Evolutionary conservation across 148 eudicot genomes (phyloP).

Genomic region (Bassia scoparia): DNA sequence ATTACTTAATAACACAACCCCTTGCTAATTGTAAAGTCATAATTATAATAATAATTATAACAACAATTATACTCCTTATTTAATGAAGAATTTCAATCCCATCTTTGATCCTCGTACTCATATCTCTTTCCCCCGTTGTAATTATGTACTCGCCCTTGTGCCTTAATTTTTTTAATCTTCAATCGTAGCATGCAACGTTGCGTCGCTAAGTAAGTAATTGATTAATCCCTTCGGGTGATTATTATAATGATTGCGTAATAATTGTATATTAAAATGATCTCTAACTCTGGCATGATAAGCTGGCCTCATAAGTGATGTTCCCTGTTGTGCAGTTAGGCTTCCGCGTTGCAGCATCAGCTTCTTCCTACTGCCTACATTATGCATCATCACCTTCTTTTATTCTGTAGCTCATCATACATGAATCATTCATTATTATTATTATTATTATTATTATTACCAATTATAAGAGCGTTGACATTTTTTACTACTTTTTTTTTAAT

Average conservation of each 20-base stretch:
- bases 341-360: constrained; percentile 25
- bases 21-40: constrained; percentile 26
- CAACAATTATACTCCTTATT: not conserved
- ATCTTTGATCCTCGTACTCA: no score
- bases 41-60: no score
- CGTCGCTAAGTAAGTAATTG: constrained; percentile 1
- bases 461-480: constrained; percentile 29
- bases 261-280: not conserved
- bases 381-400: not conserved
- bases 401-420: constrained; percentile 1
- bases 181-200: constrained; percentile 6
- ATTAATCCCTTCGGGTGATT: not conserved
- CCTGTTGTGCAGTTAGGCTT: constrained; percentile 28
- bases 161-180: no score
- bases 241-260: not conserved
- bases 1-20: constrained; percentile 18
- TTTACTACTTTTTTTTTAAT: not conserved
- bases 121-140: no score
- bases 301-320: constrained; percentile 37
- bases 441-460: constrained; percentile 6
- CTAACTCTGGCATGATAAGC: constrained; percentile 28
- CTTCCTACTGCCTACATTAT: not conserved
- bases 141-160: no score
- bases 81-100: no score
- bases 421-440: constrained; percentile 3